Base-by-base conservation (phyloP, 331 rosid species). In the Quercus tomentella region DNA sequence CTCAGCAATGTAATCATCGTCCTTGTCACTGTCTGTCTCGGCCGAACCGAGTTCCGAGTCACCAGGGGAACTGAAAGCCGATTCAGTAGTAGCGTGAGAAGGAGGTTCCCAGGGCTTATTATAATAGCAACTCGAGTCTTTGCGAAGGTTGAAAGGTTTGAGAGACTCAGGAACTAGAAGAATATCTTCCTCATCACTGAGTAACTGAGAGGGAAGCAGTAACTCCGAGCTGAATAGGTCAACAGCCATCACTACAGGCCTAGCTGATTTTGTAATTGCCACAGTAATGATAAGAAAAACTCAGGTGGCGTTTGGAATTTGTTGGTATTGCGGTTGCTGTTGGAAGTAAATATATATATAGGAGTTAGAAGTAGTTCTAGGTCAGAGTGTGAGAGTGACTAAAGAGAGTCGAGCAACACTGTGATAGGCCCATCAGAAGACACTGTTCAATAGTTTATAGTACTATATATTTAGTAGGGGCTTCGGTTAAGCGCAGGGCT, bases 1-100 rank as follows among this genome's bases (percentile, higher is more conserved):
- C 76, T 91, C 91, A 1, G 87, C 74, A 25, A 87, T 76, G 80
- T 86, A 84, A 88, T 90, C 92, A 14, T 87, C 89, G 23, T 79
- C 85, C 23, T 62, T 75, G 52, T 83, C 60, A 17, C 78, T 10
- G 54, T 15, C 76, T 8, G 79, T 22, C 77, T 76, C 70, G 4
- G 82, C 62, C 41, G 66, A 83, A 63, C 77, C 76, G 68, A 81
- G 22, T 65, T 81, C 84, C 15, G 80, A 81, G 43, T 45, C 85
- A 41, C 58, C 81, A 4, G 75, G 79, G 1, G 89, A 69, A 61
- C 43, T 68, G n/a, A 56, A n/a, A 68, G 56, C 51, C 10, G 75
- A 82, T 14, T 58, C 79, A 77, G 70, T 31, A 2, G 3, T 41
- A 8, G 45, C 45, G 0, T 54, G 18, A 28, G 22, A 70, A 63